phyloP scores from a whole-genome alignment of 495 filamentous ascomycete species.

The Neurospora tetraspora region DNA sequence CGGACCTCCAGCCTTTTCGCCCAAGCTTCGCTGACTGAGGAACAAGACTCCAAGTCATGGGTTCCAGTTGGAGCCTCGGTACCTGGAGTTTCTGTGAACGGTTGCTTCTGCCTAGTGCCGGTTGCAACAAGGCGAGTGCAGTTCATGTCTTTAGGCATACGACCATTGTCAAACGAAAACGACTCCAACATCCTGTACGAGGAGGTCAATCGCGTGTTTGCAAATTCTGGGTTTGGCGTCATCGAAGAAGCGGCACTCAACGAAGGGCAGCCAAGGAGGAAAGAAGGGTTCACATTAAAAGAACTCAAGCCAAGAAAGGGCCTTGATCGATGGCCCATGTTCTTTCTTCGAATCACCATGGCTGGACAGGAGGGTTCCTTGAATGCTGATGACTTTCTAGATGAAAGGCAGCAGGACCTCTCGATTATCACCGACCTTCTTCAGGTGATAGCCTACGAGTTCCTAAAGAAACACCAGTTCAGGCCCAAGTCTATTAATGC shows the following conservation, averaged over 20 bases:
- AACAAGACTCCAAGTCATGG: slow-evolving; percentile 46
- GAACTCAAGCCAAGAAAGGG: slow-evolving; percentile 54
- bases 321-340: slow-evolving; percentile 84
- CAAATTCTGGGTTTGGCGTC: slow-evolving; percentile 66
- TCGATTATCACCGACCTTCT: slow-evolving; percentile 48
- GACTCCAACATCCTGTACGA: slow-evolving; percentile 61
- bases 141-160: slow-evolving; percentile 67
- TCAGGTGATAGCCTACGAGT: slow-evolving; percentile 52
- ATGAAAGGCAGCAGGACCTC: slow-evolving; percentile 28
- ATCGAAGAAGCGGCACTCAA: slow-evolving; percentile 35
- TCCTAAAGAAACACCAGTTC: slow-evolving; percentile 58
- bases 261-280: slow-evolving; percentile 14
- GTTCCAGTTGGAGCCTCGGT: slow-evolving; percentile 56
- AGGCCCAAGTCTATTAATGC: slow-evolving; percentile 33
- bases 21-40: slow-evolving; percentile 53
- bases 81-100: slow-evolving; percentile 47
- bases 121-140: slow-evolving; percentile 62
- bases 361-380: slow-evolving; percentile 5
- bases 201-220: slow-evolving; percentile 70
- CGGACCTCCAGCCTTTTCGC: slow-evolving; percentile 38
- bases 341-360: slow-evolving; percentile 63
- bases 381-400: slow-evolving; percentile 23
- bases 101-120: slow-evolving; percentile 60
- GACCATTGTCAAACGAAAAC: slow-evolving; percentile 43
- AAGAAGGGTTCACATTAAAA: slow-evolving; percentile 41